Evolutionary conservation across 2,329 filamentous ascomycete species (phyloP), one percentile per base, ranked within the genome.

Genomic region (Bisporella sp.): DNA sequence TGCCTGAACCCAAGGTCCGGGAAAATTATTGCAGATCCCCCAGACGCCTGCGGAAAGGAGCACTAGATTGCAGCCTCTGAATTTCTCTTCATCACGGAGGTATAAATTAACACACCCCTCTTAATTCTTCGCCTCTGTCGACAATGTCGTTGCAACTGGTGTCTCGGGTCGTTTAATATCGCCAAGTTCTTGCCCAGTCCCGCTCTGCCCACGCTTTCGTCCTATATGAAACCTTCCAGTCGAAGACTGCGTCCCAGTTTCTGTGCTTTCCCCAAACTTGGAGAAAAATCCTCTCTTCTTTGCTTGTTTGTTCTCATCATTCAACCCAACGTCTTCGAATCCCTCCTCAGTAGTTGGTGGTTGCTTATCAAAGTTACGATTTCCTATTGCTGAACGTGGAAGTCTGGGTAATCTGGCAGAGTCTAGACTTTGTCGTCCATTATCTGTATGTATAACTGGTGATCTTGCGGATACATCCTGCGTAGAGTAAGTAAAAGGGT

Each of bases 401-500:
- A 81, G 72, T 51, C 84, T 77, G 50, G 78, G 73, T 64, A 79
- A 77, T 56, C 81, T 77, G 44, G 83, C 78, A 5, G 88, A 89
- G 66, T 96, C 90, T 56, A 95, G 79, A 49, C 87, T 93, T 59
- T 88, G 85, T 50, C 91, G 85, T 13, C 82, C 78, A 69, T 76
- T 60, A 71, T 71, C 64, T 49, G 75, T 69, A 48, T 87, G 81
- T 54, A 77, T 68, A 49, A 96, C 72, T 6, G 90, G 92, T 39
- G 89, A 93, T 56, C 84, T 84, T 39, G 91, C 92, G 46, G 86
- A 91, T 54, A 97, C 95, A 65, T 97, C 91, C 91, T 95, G 62
- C 13, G 31, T 33, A 11, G 4, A 7, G 31, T 35, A 21, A 46
- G 32, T n/a, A n/a, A n/a, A n/a, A n/a, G n/a, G n/a, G n/a, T 21